These are phyloP conservation scores for Penicillium tannophilum DNA, from an alignment of 495 filamentous ascomycete species.

Conservation along the genomic window DNA sequence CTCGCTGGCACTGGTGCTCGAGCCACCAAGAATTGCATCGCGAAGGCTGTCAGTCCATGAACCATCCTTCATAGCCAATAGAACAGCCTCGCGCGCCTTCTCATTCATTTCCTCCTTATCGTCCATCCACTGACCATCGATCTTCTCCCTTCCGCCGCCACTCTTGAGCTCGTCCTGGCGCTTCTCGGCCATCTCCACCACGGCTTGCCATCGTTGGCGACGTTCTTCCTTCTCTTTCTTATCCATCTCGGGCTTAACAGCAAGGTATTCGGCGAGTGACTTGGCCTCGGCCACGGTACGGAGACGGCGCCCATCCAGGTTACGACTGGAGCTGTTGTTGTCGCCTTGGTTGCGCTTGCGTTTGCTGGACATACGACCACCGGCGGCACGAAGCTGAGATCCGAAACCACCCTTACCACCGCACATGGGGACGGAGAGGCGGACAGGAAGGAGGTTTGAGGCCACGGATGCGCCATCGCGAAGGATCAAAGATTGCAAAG, in stretches of 20 bases:
- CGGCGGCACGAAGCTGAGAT: constrained; percentile 92
- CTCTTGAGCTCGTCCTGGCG: constrained; percentile 76
- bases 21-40: constrained; percentile 43
- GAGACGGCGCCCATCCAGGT: constrained; percentile 87
- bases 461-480: constrained; percentile 43
- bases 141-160: constrained; percentile 64
- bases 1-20: constrained; percentile 56
- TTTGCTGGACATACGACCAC: constrained; percentile 94
- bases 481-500: constrained; percentile 32
- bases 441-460: constrained; percentile 77
- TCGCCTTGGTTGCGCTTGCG: constrained; percentile 86
- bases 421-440: constrained; percentile 70
- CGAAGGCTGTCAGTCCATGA: constrained; percentile 52
- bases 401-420: constrained; percentile 98
- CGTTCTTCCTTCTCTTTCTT: constrained; percentile 85
- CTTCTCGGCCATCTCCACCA: constrained; percentile 79
- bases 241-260: constrained; percentile 96
- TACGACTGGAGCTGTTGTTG: constrained; percentile 83
- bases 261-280: constrained; percentile 89
- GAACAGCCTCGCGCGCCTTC: constrained; percentile 80
- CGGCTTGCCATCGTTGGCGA: constrained; percentile 75
- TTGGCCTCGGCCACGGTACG: constrained; percentile 95
- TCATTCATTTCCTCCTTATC: constrained; percentile 84
- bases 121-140: constrained; percentile 93
- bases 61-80: constrained; percentile 70